Base-by-base conservation (phyloP, 176 grass and related monocot species). In the Aegilops umbellulata region DNA sequence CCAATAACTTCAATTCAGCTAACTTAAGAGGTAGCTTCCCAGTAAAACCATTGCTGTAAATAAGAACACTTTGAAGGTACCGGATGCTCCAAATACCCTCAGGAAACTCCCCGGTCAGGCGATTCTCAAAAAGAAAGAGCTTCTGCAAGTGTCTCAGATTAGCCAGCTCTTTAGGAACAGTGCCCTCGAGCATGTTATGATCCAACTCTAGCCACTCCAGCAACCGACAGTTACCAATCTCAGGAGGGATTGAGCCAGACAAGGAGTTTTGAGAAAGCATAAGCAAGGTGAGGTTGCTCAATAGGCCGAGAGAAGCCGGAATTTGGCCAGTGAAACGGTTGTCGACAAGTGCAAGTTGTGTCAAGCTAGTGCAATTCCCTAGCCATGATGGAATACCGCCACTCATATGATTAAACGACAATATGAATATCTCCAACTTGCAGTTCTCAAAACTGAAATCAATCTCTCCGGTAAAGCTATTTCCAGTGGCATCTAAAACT, bases 221-320 rank as follows among this genome's bases (percentile, higher is more conserved):
- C 44, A 51, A 76, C 44, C 72, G 15, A 19, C 72, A 76, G 44
- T 76, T 76, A 30, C 72, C 72, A 10, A 97, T 76, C 25, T 76
- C 72, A 9, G 44, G 44, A 51, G 72, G 72, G 41, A 76, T 76
- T 17, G 67, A 8, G 38, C 95, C 92, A 23, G 95, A 94, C 32
- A 97, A 83, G 35, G 88, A 85, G 86, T 97, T 97, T n/a, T 77
- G 15, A 77, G 85, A 92, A 27, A 97, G 82, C 85, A 92, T 17
- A 86, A 97, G 89, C 77, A 53, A 1, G 24, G 84, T 78, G 42
- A 97, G 87, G 60, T 92, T 92, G 42, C 44, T 88, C 83, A 94
- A 61, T 79, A 67, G 81, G 17, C 94, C 94, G 0, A 97, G 14
- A 49, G 82, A 88, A 49, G 69, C 11, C 65, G 90, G 95, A 89